Base-by-base conservation (phyloP, 257 asterid genomes). In the Anisodus tanguticus region DNA sequence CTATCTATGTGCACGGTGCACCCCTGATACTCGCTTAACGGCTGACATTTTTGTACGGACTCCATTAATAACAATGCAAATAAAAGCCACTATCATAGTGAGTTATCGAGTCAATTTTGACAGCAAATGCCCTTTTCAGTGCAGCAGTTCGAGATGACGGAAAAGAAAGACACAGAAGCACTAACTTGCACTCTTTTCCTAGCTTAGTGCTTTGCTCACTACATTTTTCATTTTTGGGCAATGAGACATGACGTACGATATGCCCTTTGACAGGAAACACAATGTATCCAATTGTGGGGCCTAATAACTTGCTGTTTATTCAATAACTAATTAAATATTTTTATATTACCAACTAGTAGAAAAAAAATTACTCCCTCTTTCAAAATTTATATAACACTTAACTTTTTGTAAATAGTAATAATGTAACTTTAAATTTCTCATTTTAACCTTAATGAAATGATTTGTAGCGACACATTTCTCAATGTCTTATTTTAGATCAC, bases 171-270 rank as follows among this genome's bases (percentile, higher is more conserved):
- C 4, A 74, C 19, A n/a, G 11, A 19, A 51, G 62, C 62, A 51
- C 81, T 76, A 12, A 74, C 62, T 76, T 51, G 62, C 81, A 51
- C 81, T 76, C 47, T 76, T 53, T 76, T 76, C 45, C 16, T 47
- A 9, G 26, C 35, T 31, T 51, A 26, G 81, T 77, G 49, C 49
- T 77, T 53, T 53, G 47, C 22, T 77, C 81, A 77, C 81, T 77
- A 53, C 49, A 58, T 58, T 57, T 57, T n/a, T n/a, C 49, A 58
- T 58, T 3, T 16, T 54, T 16, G 15, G 9, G 22, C 9, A 53
- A 51, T 77, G 15, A 15, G 15, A 77, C 47, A 76, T 76, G 13
- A 26, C 47, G 64, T 76, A 12, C 15, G 19, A 77, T 45, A 53
- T 77, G 47, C 63, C 64, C 81, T 53, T 77, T 77, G 11, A 77